phyloP scores from a whole-genome alignment of 768 basidiomycete species.

The Bullera alba region DNA sequence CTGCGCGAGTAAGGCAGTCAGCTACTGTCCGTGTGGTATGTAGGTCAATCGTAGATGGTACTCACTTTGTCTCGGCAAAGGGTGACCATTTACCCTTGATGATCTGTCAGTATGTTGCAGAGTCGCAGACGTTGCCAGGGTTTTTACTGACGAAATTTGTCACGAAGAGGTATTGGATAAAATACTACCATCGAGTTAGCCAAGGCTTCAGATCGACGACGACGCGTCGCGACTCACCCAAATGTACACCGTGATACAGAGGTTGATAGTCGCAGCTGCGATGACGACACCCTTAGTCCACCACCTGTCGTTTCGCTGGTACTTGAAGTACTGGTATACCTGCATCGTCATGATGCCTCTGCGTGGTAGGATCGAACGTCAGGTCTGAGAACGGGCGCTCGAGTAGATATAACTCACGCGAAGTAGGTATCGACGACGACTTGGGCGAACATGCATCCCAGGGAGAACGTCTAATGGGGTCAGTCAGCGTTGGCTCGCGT shows the following conservation, averaged over 20 bases:
- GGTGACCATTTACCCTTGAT: constrained; percentile 8
- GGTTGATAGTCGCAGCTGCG: constrained; percentile 3
- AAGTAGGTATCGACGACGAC: neutral
- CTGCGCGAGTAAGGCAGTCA: constrained; percentile 5
- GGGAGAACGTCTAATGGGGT: neutral
- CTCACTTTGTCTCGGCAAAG: constrained; percentile 10
- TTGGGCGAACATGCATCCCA: constrained; percentile 3
- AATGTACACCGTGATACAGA: constrained; percentile 11
- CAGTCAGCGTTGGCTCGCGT: neutral
- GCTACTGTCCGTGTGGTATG: neutral
- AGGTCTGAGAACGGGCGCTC: neutral
- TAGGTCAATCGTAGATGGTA: neutral
- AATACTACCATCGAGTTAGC: constrained; percentile 3
- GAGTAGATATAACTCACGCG: neutral
- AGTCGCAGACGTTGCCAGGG: too few species aligned
- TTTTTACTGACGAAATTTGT: constrained; percentile 3
- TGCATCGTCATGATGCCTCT: constrained; percentile 1
- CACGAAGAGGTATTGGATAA: constrained; percentile 18
- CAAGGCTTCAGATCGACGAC: neutral
- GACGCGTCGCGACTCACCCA: constrained; percentile 4
- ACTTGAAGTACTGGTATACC: constrained; percentile 12
- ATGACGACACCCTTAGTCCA: constrained; percentile 11
- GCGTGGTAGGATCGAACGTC: neutral
- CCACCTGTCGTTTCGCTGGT: constrained; percentile 10
- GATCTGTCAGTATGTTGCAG: neutral